Conservation (phyloP, 108 stramenopile species). For the Aurantiochytrium sp. region DNA sequence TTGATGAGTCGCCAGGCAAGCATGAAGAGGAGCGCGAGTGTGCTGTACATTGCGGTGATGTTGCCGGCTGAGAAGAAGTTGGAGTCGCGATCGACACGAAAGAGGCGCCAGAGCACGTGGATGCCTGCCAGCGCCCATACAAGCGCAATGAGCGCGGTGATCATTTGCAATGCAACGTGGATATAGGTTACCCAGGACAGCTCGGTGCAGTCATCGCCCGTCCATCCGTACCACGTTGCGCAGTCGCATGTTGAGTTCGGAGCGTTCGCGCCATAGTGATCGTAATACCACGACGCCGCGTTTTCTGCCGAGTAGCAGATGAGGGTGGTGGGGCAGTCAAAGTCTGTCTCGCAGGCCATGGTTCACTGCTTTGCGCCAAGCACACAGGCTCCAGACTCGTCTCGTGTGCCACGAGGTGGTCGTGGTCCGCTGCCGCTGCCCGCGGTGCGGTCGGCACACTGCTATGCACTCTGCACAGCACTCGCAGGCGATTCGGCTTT, state of each 20-base stretch:
- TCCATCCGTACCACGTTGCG: conserved; percentile 7
- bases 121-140: background rate
- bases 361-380: background rate
- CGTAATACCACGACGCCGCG: background rate
- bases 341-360: background rate
- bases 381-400: too few species aligned
- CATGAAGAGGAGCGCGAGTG: background rate
- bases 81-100: background rate
- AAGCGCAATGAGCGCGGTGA: background rate
- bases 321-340: background rate
- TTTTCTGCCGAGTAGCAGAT: background rate
- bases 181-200: background rate
- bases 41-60: background rate
- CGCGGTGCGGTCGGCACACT: too few species aligned
- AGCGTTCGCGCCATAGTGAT: background rate
- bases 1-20: background rate
- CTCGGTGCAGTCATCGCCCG: background rate
- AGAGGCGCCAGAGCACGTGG: background rate
- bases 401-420: too few species aligned
- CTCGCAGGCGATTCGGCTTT: too few species aligned
- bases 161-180: background rate
- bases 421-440: too few species aligned
- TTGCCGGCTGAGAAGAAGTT: background rate
- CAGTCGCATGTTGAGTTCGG: background rate
- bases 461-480: too few species aligned